These are phyloP conservation scores for Pleurotus djamor DNA, from an alignment of 768 basidiomycete genomes.

Conservation along the genomic window DNA sequence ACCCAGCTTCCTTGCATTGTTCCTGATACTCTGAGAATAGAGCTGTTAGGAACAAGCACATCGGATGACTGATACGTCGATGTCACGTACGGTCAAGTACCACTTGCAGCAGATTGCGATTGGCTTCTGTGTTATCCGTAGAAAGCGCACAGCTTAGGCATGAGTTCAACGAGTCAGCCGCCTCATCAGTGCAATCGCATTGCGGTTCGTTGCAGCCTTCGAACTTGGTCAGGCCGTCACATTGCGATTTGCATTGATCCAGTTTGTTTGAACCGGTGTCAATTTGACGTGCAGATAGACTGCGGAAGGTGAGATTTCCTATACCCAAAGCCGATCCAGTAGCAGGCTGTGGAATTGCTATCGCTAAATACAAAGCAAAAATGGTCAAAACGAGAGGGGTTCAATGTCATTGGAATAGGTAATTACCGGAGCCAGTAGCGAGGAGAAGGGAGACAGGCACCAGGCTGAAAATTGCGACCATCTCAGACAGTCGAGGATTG, in stretches of 20 bases:
- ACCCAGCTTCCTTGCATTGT: background rate
- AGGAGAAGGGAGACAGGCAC: background rate
- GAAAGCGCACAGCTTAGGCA: background rate
- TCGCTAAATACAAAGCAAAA: background rate
- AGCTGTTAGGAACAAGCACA: no score
- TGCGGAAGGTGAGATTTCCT: background rate
- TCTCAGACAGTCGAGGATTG: background rate
- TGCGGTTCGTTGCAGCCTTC: background rate
- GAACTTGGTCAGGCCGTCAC: background rate
- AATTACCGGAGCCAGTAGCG: background rate
- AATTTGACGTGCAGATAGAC: background rate
- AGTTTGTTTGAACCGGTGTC: background rate
- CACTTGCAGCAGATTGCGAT: background rate
- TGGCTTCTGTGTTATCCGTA: background rate
- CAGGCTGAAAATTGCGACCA: constrained; percentile 3
- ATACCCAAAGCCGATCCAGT: background rate
- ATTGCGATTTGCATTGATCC: background rate
- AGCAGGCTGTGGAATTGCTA: background rate
- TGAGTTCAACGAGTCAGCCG: background rate
- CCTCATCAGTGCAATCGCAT: background rate
- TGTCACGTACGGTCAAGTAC: background rate
- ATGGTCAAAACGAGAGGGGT: background rate
- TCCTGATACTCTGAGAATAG: background rate
- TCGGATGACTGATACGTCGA: background rate
- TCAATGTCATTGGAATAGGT: background rate